phyloP scores from a whole-genome alignment of 768 basidiomycete species.

The Gyrodon lividus region DNA sequence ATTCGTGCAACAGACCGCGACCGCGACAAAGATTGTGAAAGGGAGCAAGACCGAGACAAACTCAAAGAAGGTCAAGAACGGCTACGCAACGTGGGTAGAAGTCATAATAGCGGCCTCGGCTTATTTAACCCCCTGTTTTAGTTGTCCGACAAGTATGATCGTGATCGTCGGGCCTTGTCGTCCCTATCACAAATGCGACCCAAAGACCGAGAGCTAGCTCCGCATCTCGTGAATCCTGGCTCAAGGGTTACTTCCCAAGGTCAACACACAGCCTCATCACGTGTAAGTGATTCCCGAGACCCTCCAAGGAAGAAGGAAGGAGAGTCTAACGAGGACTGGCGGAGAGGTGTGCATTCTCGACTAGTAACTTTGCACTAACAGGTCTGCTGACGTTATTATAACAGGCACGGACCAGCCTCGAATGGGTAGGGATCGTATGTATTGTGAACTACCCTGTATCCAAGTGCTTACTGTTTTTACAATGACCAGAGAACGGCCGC shows the following conservation, averaged over 20 bases:
- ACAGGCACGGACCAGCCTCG: conserved; percentile 51
- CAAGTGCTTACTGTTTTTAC: conserved; percentile 10
- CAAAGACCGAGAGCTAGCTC: conserved; percentile 67
- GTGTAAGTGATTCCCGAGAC: conserved; percentile 61
- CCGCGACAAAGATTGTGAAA: conserved; percentile 45
- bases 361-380: background rate
- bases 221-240: conserved; percentile 51
- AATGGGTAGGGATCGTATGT: conserved; percentile 59
- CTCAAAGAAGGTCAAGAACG: conserved; percentile 80
- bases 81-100: conserved; percentile 58
- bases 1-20: conserved; percentile 61
- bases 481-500: conserved; percentile 55
- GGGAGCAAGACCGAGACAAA: conserved; percentile 53
- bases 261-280: conserved; percentile 38
- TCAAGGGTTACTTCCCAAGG: conserved; percentile 40
- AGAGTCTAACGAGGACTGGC: conserved; percentile 81
- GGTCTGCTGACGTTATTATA: conserved; percentile 1
- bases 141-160: conserved; percentile 88
- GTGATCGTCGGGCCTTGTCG: conserved; percentile 64
- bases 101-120: background rate
- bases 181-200: conserved; percentile 49
- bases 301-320: conserved; percentile 63
- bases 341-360: conserved; percentile 57
- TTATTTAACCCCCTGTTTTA: conserved; percentile 28
- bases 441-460: background rate